Conservation (phyloP, 2,329 filamentous ascomycete genomes). For the Emergomyces orientalis region DNA sequence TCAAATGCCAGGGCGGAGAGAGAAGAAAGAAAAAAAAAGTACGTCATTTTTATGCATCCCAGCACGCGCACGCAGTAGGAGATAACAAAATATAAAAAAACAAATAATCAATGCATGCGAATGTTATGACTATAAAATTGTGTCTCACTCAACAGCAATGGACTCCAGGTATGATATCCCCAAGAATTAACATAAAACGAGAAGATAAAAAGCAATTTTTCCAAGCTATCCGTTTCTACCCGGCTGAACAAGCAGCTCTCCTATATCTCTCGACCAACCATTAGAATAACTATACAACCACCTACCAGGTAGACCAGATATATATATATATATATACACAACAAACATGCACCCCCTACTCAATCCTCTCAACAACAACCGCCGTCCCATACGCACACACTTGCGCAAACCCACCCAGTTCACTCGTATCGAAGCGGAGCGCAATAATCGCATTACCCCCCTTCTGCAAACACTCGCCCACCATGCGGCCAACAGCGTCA, state of each 20-base stretch:
- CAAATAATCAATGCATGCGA: too few relatives aligned
- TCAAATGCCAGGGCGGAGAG: neutral
- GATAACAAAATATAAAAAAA: neutral
- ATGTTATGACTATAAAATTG: too few relatives aligned
- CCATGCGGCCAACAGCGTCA: conserved; percentile 48
- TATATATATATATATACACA: neutral
- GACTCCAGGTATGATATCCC: too few relatives aligned
- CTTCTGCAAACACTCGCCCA: conserved; percentile 48
- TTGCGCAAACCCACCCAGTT: conserved; percentile 48
- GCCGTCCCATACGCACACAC: conserved; percentile 54
- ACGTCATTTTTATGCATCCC: too few relatives aligned
- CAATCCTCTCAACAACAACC: conserved; percentile 48
- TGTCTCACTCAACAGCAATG: too few relatives aligned
- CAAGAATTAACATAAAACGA: neutral
- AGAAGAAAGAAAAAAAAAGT: too few relatives aligned
- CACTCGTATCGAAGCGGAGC: conserved; percentile 49
- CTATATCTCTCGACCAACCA: too few relatives aligned
- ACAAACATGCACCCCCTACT: conserved; percentile 17
- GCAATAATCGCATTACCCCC: conserved; percentile 54
- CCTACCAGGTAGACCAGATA: too few relatives aligned
- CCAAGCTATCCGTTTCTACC: neutral
- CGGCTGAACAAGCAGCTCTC: too few relatives aligned
- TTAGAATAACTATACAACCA: too few relatives aligned
- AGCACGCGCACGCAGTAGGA: too few relatives aligned
- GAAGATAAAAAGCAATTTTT: neutral